phyloP scores from a whole-genome alignment of 2,329 filamentous ascomycete genomes.

The Arachnomyces sp. region DNA sequence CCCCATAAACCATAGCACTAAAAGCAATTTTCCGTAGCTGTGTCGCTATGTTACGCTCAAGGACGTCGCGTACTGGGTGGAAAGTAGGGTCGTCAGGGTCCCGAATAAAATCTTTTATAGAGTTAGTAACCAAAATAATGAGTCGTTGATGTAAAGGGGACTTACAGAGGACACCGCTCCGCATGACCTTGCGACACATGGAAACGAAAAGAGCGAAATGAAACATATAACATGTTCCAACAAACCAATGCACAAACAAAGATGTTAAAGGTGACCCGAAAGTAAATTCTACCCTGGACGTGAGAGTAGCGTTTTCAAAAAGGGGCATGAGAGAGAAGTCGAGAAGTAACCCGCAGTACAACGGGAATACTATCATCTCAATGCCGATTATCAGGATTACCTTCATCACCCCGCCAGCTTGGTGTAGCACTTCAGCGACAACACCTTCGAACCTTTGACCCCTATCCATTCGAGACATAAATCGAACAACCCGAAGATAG shows the following conservation, averaged over 20 bases:
- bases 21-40: slow-evolving; percentile 95
- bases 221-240: slow-evolving; percentile 99
- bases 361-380: slow-evolving; percentile 94
- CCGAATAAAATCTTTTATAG: slow-evolving; percentile 72
- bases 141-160: slow-evolving; percentile 14
- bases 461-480: slow-evolving; percentile 54
- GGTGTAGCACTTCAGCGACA: slow-evolving; percentile 69
- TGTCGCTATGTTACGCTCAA: slow-evolving; percentile 84
- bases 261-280: slow-evolving; percentile 75
- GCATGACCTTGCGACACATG: slow-evolving; percentile 98
- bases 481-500: slow-evolving; percentile 67
- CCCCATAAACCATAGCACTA: slow-evolving; percentile 91
- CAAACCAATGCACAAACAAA: slow-evolving; percentile 96
- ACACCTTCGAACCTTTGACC: slow-evolving; percentile 62
- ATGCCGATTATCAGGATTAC: slow-evolving; percentile 98
- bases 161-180: slow-evolving; percentile 84
- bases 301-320: slow-evolving; percentile 72
- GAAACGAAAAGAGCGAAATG: slow-evolving; percentile 97
- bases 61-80: slow-evolving; percentile 90
- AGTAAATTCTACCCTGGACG: slow-evolving; percentile 71
- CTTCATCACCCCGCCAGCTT: slow-evolving; percentile 95
- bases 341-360: slow-evolving; percentile 89
- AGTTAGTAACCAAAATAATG: slow-evolving; percentile 8
- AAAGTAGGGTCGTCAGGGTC: slow-evolving; percentile 98
- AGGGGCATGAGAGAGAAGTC: slow-evolving; percentile 83